phyloP scores from a whole-genome alignment of 2,329 filamentous ascomycete genomes.

The Alternaria solani region DNA sequence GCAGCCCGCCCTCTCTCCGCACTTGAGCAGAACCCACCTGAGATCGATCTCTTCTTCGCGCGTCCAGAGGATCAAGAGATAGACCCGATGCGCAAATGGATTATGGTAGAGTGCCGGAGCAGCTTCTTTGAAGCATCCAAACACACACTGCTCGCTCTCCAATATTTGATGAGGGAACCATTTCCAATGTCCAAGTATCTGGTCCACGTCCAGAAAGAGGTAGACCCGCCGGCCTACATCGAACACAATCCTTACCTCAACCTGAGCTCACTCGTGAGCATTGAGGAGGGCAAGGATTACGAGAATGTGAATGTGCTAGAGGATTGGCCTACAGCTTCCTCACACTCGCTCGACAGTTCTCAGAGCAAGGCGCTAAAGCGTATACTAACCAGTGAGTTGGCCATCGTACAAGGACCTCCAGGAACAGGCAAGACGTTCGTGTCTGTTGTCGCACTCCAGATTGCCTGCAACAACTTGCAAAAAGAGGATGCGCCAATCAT shows the following conservation, averaged over 20 bases:
- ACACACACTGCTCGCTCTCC: conserved; percentile 76
- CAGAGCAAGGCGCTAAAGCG: conserved; percentile 73
- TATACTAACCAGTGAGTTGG: conserved; percentile 75
- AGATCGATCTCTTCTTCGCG: conserved; percentile 79
- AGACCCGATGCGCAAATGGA: conserved; percentile 72
- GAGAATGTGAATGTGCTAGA: conserved; percentile 63
- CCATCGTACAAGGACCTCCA: conserved; percentile 85
- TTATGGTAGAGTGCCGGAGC: conserved; percentile 79
- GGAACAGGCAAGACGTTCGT: conserved; percentile 83
- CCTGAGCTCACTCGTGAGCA: conserved; percentile 57
- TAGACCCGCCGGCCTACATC: conserved; percentile 64
- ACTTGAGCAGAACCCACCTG: conserved; percentile 71
- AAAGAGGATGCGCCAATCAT: conserved; percentile 72
- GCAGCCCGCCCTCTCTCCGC: conserved; percentile 72
- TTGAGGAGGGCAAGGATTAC: conserved; percentile 49
- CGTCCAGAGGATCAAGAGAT: conserved; percentile 67
- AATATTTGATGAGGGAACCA: conserved; percentile 67
- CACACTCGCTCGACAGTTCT: conserved; percentile 69
- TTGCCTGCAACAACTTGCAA: conserved; percentile 67
- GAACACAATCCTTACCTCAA: conserved; percentile 59
- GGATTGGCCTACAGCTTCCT: conserved; percentile 61
- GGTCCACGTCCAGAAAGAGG: conserved; percentile 56
- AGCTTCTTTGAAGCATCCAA: conserved; percentile 82
- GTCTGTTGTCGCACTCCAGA: conserved; percentile 74
- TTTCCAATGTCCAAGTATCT: conserved; percentile 72